Evolutionary conservation across 768 basidiomycete species (phyloP).

Genomic region (Auricularia cornea): DNA sequence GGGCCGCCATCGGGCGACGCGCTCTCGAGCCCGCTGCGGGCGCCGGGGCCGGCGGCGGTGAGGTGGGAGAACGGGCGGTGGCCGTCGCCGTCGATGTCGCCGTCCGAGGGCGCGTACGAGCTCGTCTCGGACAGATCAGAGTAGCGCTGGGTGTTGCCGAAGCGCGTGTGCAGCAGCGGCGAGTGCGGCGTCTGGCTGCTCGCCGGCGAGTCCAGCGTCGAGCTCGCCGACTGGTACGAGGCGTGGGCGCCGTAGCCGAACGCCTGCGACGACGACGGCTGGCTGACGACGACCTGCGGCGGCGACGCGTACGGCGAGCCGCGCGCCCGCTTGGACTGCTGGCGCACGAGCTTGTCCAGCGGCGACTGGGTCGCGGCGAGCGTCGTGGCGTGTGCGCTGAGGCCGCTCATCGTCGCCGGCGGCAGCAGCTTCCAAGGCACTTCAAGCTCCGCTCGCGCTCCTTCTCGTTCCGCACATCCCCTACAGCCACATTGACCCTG

Average conservation of each 20-base stretch:
- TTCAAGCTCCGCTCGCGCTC: too few relatives aligned
- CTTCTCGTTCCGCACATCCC: too few relatives aligned
- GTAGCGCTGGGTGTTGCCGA: constrained; percentile 27
- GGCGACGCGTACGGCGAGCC: neutral
- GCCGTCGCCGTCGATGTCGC: constrained; percentile 25
- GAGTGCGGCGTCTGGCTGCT: constrained; percentile 26
- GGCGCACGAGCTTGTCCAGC: neutral
- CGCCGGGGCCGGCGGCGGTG: too few relatives aligned
- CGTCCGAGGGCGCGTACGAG: constrained; percentile 17
- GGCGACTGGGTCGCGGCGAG: neutral
- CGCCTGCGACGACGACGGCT: neutral
- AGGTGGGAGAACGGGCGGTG: constrained; percentile 29
- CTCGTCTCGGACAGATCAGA: neutral
- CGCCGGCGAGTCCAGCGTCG: neutral
- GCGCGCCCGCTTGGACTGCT: neutral
- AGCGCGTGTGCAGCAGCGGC: constrained; percentile 42
- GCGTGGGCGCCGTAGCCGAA: neutral
- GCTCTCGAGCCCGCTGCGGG: constrained; percentile 1
- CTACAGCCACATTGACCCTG: too few relatives aligned
- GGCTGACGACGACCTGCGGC: neutral
- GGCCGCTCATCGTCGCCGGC: too few relatives aligned
- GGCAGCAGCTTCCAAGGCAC: too few relatives aligned
- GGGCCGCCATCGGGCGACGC: neutral
- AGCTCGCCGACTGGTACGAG: neutral
- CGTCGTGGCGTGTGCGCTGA: neutral